Evolutionary conservation across 2,329 filamentous ascomycete species (phyloP).

Genomic region (Emydomyces testavorans): DNA sequence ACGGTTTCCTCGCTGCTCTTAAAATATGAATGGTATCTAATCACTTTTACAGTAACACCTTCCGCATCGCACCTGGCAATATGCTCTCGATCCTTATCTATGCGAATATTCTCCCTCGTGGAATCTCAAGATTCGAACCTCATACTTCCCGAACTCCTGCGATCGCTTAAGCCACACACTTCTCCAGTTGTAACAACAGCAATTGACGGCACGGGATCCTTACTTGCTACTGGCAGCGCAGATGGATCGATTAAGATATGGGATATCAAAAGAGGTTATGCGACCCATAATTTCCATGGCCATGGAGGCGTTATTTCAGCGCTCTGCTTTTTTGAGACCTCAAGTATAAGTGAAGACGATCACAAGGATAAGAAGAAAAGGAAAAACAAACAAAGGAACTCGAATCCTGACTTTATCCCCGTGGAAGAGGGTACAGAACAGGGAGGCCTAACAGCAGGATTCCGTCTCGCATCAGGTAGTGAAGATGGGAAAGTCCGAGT

Average conservation of each 20-base stretch:
- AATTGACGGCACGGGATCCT: constrained; percentile 73
- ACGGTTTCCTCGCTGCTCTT: constrained; percentile 17
- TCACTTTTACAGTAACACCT: constrained; percentile 55
- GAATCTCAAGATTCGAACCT: constrained; percentile 45
- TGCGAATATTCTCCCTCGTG: constrained; percentile 75
- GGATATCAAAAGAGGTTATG: constrained; percentile 82
- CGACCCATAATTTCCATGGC: constrained; percentile 89
- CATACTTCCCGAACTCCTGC: constrained; percentile 56
- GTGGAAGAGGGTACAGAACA: background rate
- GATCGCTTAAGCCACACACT: constrained; percentile 78
- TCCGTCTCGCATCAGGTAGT: constrained; percentile 76
- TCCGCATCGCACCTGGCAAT: constrained; percentile 77
- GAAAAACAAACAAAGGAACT: constrained; percentile 21
- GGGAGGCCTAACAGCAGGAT: constrained; percentile 43
- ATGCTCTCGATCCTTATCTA: constrained; percentile 89
- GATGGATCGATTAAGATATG: constrained; percentile 93
- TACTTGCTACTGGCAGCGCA: constrained; percentile 83
- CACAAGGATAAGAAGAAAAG: constrained; percentile 37
- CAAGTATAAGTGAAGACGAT: constrained; percentile 17
- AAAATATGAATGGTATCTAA: constrained; percentile 13
- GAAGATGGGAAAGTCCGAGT: constrained; percentile 88
- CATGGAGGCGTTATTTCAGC: constrained; percentile 87
- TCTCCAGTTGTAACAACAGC: constrained; percentile 81
- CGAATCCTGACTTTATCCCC: constrained; percentile 26
- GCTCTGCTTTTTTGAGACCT: constrained; percentile 69